A percentile compares a stretch with the other conserved stretches of the same genome.
These are phyloP conservation scores for Gnetum montanum DNA, from an alignment of 75 land plant genomes.

Conservation along the genomic window DNA sequence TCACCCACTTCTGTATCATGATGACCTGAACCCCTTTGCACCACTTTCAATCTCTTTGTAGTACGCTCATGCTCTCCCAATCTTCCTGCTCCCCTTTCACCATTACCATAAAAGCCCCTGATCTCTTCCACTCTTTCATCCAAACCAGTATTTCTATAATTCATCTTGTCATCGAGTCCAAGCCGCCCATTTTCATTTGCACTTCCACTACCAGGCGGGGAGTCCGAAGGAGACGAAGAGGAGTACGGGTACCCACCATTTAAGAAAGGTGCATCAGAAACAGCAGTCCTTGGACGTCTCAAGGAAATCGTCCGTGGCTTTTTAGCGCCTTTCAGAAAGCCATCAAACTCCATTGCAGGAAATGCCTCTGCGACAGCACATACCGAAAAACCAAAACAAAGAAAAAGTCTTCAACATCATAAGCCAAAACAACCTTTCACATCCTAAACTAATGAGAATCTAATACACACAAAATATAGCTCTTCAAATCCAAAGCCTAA, in stretches of 20 bases:
- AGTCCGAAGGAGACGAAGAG: constrained; percentile 1
- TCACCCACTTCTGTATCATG: background rate
- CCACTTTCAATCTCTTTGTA: background rate
- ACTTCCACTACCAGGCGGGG: background rate
- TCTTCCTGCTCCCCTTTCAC: background rate
- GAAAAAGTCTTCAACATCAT: too few relatives aligned
- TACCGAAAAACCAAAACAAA: too few relatives aligned
- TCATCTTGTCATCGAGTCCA: constrained; percentile 2
- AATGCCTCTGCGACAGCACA: too few relatives aligned
- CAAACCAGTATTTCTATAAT: background rate
- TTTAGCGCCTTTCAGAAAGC: background rate
- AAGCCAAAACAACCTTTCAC: too few relatives aligned
- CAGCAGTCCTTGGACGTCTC: constrained; percentile 1
- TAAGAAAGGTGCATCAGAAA: background rate
- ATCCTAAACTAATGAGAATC: too few relatives aligned
- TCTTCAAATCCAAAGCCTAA: too few relatives aligned
- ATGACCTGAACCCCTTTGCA: background rate
- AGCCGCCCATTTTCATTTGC: background rate
- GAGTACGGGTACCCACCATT: constrained; percentile 1
- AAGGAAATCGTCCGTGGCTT: background rate
- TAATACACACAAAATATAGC: too few relatives aligned
- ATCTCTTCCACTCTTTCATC: background rate
- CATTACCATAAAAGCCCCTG: background rate
- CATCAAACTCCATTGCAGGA: constrained; percentile 1
- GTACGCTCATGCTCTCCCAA: background rate